Base-by-base conservation (phyloP, 495 filamentous ascomycete species). In the Staphylotrichum tortipilum region DNA sequence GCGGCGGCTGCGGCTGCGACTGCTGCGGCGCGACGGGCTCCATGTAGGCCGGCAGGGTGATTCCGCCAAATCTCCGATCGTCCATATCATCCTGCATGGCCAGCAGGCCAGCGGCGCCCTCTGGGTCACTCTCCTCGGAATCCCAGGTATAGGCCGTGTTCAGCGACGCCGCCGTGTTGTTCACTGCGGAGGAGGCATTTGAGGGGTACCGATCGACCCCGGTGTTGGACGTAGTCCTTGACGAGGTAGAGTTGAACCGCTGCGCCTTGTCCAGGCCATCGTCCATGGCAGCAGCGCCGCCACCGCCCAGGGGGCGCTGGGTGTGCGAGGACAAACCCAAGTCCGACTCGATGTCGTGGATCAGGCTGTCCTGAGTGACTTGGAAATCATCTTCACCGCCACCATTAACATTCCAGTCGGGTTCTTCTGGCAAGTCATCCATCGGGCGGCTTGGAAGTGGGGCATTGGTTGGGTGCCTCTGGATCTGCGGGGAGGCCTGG, bases 1-100 rank as follows among this genome's bases (percentile, higher is more conserved):
- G 39, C 14, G 17, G 50, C 18, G 38, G 33, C 23, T 48, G 52
- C 3, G 60, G 51, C 8, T 57, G 56, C 9, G 57, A 40, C 22
- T 40, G 42, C 17, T 42, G 42, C 7, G 36, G 51, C 4, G 44
- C 51, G 30, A 31, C 45, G n/a, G 50, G 44, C 18, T 63, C 60
- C 35, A 53, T 46, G 37, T 60, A 63, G 7, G 49, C 28, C 7
- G 62, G 51, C 37, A 61, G 63, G 50, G 46, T 60, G 44, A 57
- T 56, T 62, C 59, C 72, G 49, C 41, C 81, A 46, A 81, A 79
- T 35, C 76, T 71, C 17, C 84, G 80, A 38, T 95, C 89, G 60
- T 95, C 82, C 65, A 89, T 81, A 44, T 95, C 92, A 66, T 87
- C 78, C 29, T 79, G 82, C 76, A 98, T 77, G 58, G 89, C 89